Evolutionary conservation across 116 monocot genomes (phyloP).

Genomic region (Cymodocea nodosa): DNA sequence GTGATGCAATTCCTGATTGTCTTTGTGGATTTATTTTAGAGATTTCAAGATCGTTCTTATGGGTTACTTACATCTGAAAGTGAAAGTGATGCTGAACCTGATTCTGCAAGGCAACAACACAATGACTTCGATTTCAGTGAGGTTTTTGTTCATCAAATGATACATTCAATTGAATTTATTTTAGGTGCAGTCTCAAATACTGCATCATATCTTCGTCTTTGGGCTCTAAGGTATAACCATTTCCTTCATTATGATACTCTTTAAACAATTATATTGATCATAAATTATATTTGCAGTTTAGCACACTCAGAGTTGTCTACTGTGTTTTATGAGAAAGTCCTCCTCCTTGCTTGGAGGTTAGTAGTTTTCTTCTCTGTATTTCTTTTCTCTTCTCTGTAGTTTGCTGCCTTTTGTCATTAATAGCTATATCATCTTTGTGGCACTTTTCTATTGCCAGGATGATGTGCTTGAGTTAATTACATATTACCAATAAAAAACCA

Average conservation of each 20-base stretch:
- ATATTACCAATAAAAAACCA: too few relatives aligned
- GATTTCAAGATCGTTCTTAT: constrained; percentile 96
- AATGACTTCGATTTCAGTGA: constrained; percentile 97
- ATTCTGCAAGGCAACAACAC: constrained; percentile 68
- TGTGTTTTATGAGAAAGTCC: constrained; percentile 91
- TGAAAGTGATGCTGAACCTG: constrained; percentile 69
- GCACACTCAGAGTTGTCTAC: constrained; percentile 97
- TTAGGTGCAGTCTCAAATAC: constrained; percentile 95
- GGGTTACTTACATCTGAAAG: constrained; percentile 71
- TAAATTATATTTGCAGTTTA: constrained; percentile 45
- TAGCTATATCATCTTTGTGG: too few relatives aligned
- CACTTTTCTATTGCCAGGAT: too few relatives aligned
- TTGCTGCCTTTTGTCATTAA: background rate
- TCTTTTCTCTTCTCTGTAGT: background rate
- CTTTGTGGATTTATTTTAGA: constrained; percentile 20
- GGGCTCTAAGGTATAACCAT: constrained; percentile 76
- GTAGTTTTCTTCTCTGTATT: constrained; percentile 1
- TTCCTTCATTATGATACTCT: background rate
- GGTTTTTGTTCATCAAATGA: constrained; percentile 99
- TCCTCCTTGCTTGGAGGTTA: constrained; percentile 93
- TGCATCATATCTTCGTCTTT: constrained; percentile 97
- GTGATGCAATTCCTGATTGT: background rate
- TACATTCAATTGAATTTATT: constrained; percentile 98
- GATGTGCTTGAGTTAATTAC: too few relatives aligned
- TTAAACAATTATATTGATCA: background rate